phyloP scores from a whole-genome alignment of 371 early-diverging fungal species.

The Mortierella sp. region DNA sequence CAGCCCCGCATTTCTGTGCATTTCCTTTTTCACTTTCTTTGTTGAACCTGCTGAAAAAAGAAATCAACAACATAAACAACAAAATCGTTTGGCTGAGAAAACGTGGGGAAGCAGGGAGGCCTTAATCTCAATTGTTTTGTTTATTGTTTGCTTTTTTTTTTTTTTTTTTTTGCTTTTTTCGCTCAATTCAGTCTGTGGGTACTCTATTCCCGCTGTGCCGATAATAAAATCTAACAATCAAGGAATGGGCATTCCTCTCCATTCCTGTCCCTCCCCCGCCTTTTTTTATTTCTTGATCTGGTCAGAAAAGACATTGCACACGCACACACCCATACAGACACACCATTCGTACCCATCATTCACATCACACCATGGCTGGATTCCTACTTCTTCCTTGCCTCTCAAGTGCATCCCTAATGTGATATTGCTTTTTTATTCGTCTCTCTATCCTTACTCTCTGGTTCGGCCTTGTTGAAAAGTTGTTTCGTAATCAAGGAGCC shows the following conservation, averaged over 20 bases:
- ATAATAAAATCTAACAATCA: no score
- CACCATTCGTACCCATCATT: no score
- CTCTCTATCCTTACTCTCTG: not conserved
- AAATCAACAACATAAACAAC: not conserved
- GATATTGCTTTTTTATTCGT: not conserved
- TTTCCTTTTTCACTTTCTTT: conserved; percentile 7
- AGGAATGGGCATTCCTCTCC: not conserved
- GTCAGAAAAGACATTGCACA: not conserved
- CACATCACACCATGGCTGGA: not conserved
- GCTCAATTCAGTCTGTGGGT: not conserved
- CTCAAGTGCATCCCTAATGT: not conserved
- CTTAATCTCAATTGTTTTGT: not conserved
- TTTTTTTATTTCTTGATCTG: not conserved
- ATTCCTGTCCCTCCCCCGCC: not conserved
- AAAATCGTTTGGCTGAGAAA: conserved; percentile 33
- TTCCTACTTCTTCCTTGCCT: conserved; percentile 8
- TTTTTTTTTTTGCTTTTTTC: not conserved
- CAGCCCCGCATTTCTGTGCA: conserved; percentile 42
- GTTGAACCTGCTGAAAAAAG: not conserved
- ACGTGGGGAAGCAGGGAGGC: conserved; percentile 20
- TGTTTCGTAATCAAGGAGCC: not conserved
- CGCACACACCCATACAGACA: no score
- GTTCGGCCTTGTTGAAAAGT: not conserved
- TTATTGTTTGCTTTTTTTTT: not conserved
- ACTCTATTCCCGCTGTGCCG: not conserved